A percentile compares a stretch with the other conserved stretches of the same genome.
phyloP scores from a whole-genome alignment of 768 basidiomycete genomes.

The Aureoboletus auriporus region DNA sequence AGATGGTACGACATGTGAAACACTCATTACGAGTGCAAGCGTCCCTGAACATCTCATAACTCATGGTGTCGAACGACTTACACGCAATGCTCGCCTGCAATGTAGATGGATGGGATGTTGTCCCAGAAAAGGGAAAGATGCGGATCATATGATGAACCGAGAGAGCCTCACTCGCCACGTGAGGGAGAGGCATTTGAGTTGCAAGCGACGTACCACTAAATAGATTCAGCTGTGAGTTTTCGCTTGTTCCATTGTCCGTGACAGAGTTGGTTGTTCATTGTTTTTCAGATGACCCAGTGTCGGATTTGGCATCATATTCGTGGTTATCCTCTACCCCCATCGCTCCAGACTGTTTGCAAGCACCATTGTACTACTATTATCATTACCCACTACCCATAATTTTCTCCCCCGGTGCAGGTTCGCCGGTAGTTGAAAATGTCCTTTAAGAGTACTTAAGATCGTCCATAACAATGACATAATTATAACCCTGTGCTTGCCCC shows the following conservation, averaged over 20 bases:
- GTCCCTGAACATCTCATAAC: constrained; percentile 8
- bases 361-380: neutral
- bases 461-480: too few species aligned
- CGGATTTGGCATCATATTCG: too few species aligned
- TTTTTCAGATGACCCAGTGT: neutral
- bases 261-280: neutral
- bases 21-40: neutral
- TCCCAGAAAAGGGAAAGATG: neutral
- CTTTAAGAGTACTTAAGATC: too few species aligned
- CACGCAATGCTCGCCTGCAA: rapidly evolving
- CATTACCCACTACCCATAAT: too few species aligned
- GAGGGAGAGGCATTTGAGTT: constrained; percentile 9
- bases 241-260: neutral
- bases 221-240: neutral
- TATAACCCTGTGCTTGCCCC: too few species aligned
- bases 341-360: neutral
- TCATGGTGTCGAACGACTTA: constrained; percentile 1
- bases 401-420: neutral
- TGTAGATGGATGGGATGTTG: constrained; percentile 14
- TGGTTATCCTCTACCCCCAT: too few species aligned
- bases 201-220: constrained; percentile 1
- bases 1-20: constrained; percentile 2
- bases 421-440: neutral
- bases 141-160: constrained; percentile 4
- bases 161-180: constrained; percentile 17